Conservation (phyloP, 768 basidiomycete genomes). For the Tephrocybe sp. region DNA sequence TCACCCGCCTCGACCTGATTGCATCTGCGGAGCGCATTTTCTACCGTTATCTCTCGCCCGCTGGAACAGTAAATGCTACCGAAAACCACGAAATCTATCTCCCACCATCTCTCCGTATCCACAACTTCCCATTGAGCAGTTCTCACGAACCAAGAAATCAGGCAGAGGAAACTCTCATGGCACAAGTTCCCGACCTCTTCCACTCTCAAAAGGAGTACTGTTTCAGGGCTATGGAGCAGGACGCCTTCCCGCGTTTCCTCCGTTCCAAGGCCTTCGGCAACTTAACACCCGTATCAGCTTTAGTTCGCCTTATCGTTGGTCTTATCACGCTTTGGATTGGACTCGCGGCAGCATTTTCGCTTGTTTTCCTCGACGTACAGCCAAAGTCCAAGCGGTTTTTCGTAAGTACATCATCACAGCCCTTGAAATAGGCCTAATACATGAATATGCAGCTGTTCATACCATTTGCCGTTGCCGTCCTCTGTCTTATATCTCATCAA, state of each 20-base stretch:
- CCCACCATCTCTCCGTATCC: constrained; percentile 87
- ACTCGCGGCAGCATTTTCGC: constrained; percentile 84
- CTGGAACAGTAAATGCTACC: constrained; percentile 68
- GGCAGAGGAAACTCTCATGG: constrained; percentile 72
- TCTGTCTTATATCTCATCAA: constrained; percentile 92
- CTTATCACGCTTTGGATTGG: constrained; percentile 92
- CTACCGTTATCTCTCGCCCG: constrained; percentile 88
- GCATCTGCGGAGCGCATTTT: constrained; percentile 96
- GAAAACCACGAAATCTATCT: constrained; percentile 99
- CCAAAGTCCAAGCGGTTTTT: constrained; percentile 93
- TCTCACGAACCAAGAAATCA: constrained; percentile 67
- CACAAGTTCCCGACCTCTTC: constrained; percentile 94
- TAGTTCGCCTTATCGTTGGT: constrained; percentile 83
- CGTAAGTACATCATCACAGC: constrained; percentile 53
- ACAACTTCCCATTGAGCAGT: constrained; percentile 83
- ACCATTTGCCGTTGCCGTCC: constrained; percentile 85
- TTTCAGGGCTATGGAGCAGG: constrained; percentile 94
- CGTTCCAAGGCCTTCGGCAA: constrained; percentile 98
- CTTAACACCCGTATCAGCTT: constrained; percentile 85
- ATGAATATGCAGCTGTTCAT: constrained; percentile 73
- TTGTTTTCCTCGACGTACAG: constrained; percentile 90
- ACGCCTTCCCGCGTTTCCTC: constrained; percentile 91
- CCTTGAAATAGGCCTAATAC: constrained; percentile 1
- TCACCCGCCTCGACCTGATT: constrained; percentile 85
- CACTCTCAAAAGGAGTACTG: constrained; percentile 97